Evolutionary conservation across 306 rosid genomes (phyloP).

Genomic region (Cicer arietinum): DNA sequence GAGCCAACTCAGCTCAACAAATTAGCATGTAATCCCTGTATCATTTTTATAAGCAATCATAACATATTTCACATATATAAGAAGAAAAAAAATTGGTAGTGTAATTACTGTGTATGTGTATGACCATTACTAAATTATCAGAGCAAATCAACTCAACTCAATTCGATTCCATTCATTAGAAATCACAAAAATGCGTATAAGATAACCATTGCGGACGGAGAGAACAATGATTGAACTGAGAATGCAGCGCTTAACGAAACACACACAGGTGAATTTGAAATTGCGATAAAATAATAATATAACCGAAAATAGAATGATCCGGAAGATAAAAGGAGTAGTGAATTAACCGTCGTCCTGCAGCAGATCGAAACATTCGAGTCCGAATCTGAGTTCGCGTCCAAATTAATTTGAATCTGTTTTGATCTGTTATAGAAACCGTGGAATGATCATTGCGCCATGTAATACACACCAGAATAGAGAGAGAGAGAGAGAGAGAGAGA

Average conservation of each 20-base stretch:
- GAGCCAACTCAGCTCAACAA: too few species aligned
- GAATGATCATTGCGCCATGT: slow-evolving; percentile 10
- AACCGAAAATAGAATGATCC: slow-evolving; percentile 4
- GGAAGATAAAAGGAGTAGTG: slow-evolving; percentile 20
- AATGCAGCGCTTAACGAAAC: slow-evolving; percentile 16
- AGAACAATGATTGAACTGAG: slow-evolving; percentile 33
- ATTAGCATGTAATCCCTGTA: too few species aligned
- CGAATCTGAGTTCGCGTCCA: slow-evolving; percentile 39
- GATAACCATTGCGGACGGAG: slow-evolving; percentile 19
- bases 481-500: slow-evolving; percentile 35
- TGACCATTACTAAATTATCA: too few species aligned
- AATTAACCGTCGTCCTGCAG: slow-evolving; percentile 61
- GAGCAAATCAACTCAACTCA: neutral
- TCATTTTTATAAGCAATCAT: too few species aligned
- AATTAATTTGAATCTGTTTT: slow-evolving; percentile 60
- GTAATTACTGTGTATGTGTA: too few species aligned
- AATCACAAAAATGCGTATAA: slow-evolving; percentile 34
- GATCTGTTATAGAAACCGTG: slow-evolving; percentile 10
- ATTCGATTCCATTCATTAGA: slow-evolving; percentile 34
- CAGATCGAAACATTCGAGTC: slow-evolving; percentile 74
- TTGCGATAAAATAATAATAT: neutral
- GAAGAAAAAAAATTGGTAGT: too few species aligned
- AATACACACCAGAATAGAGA: neutral
- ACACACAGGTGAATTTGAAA: slow-evolving; percentile 19
- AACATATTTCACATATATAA: too few species aligned